These are phyloP conservation scores for Puccinia coronata DNA, from an alignment of 1,284 basidiomycete genomes.

Conservation along the genomic window DNA sequence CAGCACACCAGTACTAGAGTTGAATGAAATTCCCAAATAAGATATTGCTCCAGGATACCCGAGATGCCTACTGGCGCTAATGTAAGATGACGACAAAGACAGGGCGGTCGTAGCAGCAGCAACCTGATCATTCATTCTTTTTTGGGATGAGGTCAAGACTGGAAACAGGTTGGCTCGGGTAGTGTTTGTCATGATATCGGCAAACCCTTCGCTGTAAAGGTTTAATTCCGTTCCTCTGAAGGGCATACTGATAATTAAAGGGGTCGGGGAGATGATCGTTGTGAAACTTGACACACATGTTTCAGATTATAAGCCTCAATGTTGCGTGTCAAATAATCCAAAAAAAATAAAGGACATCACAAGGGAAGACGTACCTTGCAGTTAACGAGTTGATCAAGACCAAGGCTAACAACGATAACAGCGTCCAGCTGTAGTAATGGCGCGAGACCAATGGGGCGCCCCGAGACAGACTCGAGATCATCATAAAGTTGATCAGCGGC, in stretches of 20 bases:
- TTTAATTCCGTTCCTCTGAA: conserved; percentile 22
- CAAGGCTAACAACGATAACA: conserved; percentile 16
- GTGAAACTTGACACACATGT: background rate
- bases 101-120: background rate
- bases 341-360: background rate
- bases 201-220: background rate
- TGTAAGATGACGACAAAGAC: conserved; percentile 8
- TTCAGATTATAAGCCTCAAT: background rate
- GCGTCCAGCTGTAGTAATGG: conserved; percentile 28
- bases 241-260: conserved; percentile 15
- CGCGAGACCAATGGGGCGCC: conserved; percentile 19
- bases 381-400: conserved; percentile 25
- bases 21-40: conserved; percentile 30
- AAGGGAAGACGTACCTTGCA: conserved; percentile 9
- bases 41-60: conserved; percentile 14
- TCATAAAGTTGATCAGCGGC: conserved; percentile 22
- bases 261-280: conserved; percentile 21
- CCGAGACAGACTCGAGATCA: conserved; percentile 30
- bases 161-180: background rate
- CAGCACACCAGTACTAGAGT: conserved; percentile 24
- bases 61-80: conserved; percentile 10
- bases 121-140: background rate
- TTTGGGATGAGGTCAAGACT: background rate
- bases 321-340: background rate
- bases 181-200: background rate